Conservation (phyloP, 1,284 basidiomycete species). For the Cutaneotrichosporon dermatis region DNA sequence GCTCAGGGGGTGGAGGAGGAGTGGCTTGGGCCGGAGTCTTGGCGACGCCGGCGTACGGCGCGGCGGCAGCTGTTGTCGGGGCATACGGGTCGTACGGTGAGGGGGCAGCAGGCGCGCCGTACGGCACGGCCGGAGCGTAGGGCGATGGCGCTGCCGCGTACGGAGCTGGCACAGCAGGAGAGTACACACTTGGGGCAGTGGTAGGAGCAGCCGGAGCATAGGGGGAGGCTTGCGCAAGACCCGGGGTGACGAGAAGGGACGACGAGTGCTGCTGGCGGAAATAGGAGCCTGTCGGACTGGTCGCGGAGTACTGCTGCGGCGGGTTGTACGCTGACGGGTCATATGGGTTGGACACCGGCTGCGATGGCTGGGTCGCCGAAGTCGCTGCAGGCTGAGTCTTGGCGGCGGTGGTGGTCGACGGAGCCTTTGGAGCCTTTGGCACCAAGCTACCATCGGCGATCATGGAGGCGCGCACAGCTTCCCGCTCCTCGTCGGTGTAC, state of each 20-base stretch:
- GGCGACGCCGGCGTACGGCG: constrained; percentile 8
- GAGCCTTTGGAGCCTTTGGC: background rate
- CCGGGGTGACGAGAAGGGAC: background rate
- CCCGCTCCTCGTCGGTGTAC: constrained; percentile 44
- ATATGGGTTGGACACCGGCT: background rate
- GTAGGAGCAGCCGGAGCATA: constrained; percentile 12
- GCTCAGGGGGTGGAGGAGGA: constrained; percentile 16
- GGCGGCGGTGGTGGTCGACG: too few species aligned
- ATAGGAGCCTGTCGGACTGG: background rate
- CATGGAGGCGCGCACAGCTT: constrained; percentile 36
- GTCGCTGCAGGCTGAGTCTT: too few species aligned
- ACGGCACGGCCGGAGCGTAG: background rate
- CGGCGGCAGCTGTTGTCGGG: constrained; percentile 2
- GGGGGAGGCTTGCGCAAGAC: constrained; percentile 1
- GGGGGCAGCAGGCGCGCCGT: background rate
- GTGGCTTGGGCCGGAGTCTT: constrained; percentile 10
- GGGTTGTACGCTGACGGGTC: constrained; percentile 7
- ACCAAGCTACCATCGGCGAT: constrained; percentile 16
- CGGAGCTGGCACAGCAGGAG: too few species aligned
- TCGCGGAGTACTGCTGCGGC: background rate
- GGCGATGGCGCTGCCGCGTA: background rate
- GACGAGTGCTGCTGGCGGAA: constrained; percentile 4
- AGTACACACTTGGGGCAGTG: too few species aligned
- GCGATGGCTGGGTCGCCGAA: background rate
- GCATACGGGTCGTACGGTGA: constrained; percentile 29